Evolutionary conservation across 129 eudicot genomes (phyloP).

Genomic region (Artemisia tridentata): DNA sequence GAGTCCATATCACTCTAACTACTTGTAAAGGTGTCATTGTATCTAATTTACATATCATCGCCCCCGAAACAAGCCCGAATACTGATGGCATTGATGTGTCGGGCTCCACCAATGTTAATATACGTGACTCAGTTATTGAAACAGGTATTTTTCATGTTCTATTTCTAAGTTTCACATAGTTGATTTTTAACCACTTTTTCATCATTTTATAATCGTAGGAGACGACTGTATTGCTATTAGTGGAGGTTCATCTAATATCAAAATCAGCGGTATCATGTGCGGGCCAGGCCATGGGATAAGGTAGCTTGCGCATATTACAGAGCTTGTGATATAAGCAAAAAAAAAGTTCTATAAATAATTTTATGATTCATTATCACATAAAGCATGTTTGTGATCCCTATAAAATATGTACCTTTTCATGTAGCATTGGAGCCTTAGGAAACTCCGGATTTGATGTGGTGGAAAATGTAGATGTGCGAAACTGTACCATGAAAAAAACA

Average conservation of each 20-base stretch:
- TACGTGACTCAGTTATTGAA: slow-evolving; percentile 56
- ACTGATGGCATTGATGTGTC: slow-evolving; percentile 66
- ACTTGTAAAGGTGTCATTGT: slow-evolving; percentile 40
- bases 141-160: slow-evolving; percentile 41
- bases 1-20: slow-evolving; percentile 48
- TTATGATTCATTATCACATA: not conserved
- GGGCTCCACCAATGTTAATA: slow-evolving; percentile 41
- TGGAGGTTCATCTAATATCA: slow-evolving; percentile 58
- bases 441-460: slow-evolving; percentile 52
- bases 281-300: slow-evolving; percentile 89
- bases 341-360: not conserved
- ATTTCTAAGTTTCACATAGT: not conserved
- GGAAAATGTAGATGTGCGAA: slow-evolving; percentile 57
- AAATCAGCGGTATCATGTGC: slow-evolving; percentile 48
- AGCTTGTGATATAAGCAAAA: not conserved
- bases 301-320: slow-evolving; percentile 24
- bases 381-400: not conserved
- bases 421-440: slow-evolving; percentile 71
- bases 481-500: slow-evolving; percentile 56
- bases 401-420: slow-evolving; percentile 7
- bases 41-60: slow-evolving; percentile 49
- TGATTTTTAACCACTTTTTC: not conserved
- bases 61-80: slow-evolving; percentile 72
- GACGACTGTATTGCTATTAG: slow-evolving; percentile 76
- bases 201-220: slow-evolving; percentile 35